These are phyloP conservation scores for Pestalotiopsis sp. DNA, from an alignment of 2,329 filamentous ascomycete genomes.

Conservation along the genomic window DNA sequence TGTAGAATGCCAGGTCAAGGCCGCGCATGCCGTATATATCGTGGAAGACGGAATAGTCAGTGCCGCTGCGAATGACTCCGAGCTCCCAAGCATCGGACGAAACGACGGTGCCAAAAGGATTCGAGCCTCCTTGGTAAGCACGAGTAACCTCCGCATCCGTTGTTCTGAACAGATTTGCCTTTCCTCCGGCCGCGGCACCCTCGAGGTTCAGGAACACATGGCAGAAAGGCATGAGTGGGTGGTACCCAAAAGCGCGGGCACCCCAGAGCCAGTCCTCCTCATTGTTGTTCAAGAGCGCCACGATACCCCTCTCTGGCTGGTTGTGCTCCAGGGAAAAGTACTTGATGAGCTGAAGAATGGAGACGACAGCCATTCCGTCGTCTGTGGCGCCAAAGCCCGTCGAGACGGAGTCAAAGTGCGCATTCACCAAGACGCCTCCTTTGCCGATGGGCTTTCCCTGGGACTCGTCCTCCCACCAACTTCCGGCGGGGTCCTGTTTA, in stretches of 20 bases:
- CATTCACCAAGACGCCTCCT: constrained; percentile 88
- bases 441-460: constrained; percentile 55
- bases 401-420: constrained; percentile 89
- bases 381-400: constrained; percentile 94
- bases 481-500: constrained; percentile 68
- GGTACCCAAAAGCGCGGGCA: constrained; percentile 80
- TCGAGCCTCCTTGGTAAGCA: constrained; percentile 70
- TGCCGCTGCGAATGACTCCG: constrained; percentile 80
- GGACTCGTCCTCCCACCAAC: constrained; percentile 67
- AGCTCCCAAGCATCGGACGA: constrained; percentile 82
- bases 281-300: constrained; percentile 90
- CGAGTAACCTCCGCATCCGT: constrained; percentile 85
- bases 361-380: constrained; percentile 88
- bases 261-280: constrained; percentile 94
- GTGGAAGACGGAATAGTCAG: constrained; percentile 86
- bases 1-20: constrained; percentile 89
- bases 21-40: constrained; percentile 80
- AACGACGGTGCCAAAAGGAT: constrained; percentile 85
- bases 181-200: constrained; percentile 88
- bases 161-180: constrained; percentile 83
- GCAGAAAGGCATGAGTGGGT: constrained; percentile 77
- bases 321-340: constrained; percentile 78
- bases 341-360: constrained; percentile 80
- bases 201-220: constrained; percentile 94
- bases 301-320: constrained; percentile 77